A percentile compares a stretch with the other conserved stretches of the same genome.
Evolutionary conservation across 352 stramenopile genomes (phyloP).

Genomic region (Aphanomyces euteiches): DNA sequence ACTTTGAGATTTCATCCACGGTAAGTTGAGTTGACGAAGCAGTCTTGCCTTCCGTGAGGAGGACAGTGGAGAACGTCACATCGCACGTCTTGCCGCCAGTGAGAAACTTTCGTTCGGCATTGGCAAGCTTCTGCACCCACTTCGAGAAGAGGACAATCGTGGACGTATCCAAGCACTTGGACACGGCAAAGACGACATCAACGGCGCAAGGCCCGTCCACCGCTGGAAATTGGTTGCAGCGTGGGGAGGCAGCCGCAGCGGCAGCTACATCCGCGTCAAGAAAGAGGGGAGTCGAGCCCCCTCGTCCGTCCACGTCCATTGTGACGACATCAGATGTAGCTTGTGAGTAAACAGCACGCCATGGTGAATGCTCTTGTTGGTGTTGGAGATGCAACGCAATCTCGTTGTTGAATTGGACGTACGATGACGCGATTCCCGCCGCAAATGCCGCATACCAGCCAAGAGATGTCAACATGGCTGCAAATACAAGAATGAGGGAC

Average conservation of each 20-base stretch:
- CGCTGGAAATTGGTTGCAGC: slow-evolving; percentile 16
- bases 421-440: neutral
- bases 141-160: slow-evolving; percentile 12
- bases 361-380: neutral
- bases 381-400: slow-evolving; percentile 8
- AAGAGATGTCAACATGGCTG: neutral
- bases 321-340: neutral
- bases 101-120: slow-evolving; percentile 11
- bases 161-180: slow-evolving; percentile 18
- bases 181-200: slow-evolving; percentile 22
- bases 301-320: slow-evolving; percentile 22
- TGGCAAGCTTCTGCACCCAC: slow-evolving; percentile 19
- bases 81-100: slow-evolving; percentile 16
- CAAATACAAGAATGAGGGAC: neutral
- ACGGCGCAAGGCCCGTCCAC: neutral
- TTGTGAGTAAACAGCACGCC: slow-evolving; percentile 8
- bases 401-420: slow-evolving; percentile 24
- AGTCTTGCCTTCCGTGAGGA: slow-evolving; percentile 12
- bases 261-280: neutral
- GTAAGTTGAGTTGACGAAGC: neutral
- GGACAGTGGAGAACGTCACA: slow-evolving; percentile 16
- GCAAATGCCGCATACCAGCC: neutral
- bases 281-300: neutral
- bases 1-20: neutral
- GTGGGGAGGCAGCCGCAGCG: neutral